Conservation (phyloP, 352 stramenopile genomes). For the Phytophthora multivora region DNA sequence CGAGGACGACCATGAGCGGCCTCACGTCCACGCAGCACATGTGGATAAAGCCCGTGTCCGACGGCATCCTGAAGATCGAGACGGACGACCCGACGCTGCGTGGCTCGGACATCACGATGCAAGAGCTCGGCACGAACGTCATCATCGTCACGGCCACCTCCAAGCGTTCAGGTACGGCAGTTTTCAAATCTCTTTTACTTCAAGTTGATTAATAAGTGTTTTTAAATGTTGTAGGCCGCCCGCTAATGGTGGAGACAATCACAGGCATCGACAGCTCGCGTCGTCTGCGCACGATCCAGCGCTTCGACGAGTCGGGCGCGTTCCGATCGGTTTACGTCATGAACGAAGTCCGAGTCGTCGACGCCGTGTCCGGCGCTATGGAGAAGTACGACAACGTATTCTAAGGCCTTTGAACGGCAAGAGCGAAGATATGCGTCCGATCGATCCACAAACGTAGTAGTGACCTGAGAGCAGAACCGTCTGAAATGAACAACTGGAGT, state of each 20-base stretch:
- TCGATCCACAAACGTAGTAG: conserved; percentile 2
- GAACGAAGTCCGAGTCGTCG: conserved; percentile 85
- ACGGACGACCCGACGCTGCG: conserved; percentile 80
- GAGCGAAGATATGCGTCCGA: neutral
- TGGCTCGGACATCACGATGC: conserved; percentile 86
- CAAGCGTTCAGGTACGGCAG: conserved; percentile 69
- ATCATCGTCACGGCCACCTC: conserved; percentile 86
- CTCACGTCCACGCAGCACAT: conserved; percentile 88
- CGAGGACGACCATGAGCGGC: conserved; percentile 83
- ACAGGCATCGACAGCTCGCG: conserved; percentile 83
- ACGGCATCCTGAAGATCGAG: conserved; percentile 89
- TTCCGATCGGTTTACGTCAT: conserved; percentile 91
- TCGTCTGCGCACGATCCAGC: conserved; percentile 82
- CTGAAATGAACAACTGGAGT: conserved; percentile 5
- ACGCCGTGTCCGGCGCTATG: conserved; percentile 87
- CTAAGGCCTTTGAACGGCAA: conserved; percentile 26
- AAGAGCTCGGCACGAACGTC: conserved; percentile 83
- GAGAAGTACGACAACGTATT: conserved; percentile 89
- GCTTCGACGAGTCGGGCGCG: conserved; percentile 84
- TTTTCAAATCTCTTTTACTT: too few relatives aligned
- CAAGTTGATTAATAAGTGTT: too few relatives aligned
- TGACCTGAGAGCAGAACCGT: conserved; percentile 1
- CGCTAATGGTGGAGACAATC: conserved; percentile 86
- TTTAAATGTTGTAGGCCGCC: conserved; percentile 60
- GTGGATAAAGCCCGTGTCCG: conserved; percentile 88